Evolutionary conservation across 352 stramenopile genomes (phyloP).

Genomic region (Phytophthora foliorum): DNA sequence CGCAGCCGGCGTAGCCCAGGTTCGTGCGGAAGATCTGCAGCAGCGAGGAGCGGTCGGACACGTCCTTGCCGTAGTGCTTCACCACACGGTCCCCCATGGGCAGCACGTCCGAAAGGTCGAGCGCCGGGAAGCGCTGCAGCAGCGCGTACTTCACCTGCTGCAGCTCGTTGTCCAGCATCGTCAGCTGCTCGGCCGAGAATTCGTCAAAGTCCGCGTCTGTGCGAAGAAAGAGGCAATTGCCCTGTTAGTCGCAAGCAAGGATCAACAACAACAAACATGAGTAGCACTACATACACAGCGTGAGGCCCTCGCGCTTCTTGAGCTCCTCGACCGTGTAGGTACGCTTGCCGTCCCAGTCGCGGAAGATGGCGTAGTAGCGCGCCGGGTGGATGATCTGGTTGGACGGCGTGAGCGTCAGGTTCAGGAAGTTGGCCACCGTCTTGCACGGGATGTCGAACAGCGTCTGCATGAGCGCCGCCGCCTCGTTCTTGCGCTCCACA

Average conservation of each 20-base stretch:
- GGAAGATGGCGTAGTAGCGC: conserved; percentile 94
- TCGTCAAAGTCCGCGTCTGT: conserved; percentile 93
- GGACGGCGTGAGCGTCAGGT: conserved; percentile 93
- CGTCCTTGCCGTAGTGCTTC: conserved; percentile 94
- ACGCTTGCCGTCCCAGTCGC: conserved; percentile 92
- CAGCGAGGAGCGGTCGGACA: conserved; percentile 88
- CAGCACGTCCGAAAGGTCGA: conserved; percentile 92
- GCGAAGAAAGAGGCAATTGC: neutral
- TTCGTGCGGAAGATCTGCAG: conserved; percentile 94
- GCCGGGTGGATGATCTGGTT: conserved; percentile 96
- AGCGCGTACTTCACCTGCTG: conserved; percentile 93
- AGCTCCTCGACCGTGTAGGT: conserved; percentile 90
- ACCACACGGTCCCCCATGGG: conserved; percentile 92
- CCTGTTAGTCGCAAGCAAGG: conserved; percentile 12
- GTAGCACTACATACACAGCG: conserved; percentile 74
- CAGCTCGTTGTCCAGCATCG: conserved; percentile 95
- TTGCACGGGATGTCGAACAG: conserved; percentile 94
- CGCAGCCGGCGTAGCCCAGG: conserved; percentile 90
- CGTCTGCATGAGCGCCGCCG: conserved; percentile 83
- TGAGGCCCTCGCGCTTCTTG: conserved; percentile 88
- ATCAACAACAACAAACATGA: neutral
- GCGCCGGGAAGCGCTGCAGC: conserved; percentile 90
- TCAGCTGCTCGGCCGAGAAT: conserved; percentile 92
- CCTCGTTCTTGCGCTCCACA: conserved; percentile 84
- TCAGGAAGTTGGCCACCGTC: conserved; percentile 94